Evolutionary conservation across 768 basidiomycete species (phyloP), one percentile per base, ranked within the genome.

Genomic region (Tylopilus vinaceipallidus): DNA sequence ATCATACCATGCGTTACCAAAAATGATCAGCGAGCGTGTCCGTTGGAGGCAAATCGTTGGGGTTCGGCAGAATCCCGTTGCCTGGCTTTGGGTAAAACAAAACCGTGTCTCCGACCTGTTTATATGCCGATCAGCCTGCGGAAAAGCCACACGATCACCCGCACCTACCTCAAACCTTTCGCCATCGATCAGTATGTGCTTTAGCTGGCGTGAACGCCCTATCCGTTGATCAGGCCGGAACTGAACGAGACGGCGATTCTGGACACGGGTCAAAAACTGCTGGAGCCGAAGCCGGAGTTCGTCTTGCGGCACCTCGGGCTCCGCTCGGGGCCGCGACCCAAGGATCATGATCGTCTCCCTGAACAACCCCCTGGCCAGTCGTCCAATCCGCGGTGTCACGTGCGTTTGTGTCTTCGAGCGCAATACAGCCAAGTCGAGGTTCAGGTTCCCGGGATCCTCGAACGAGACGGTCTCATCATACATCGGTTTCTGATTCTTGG

Each of bases 41-140:
- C 16, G 70, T 61, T 3, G 51, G 30, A 3, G 73, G 72, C 3
- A 77, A 59, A 16, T 75, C 66, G 1, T 67, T 51, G 0, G 64
- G 60, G 34, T 67, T 53, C 13, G 75, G 76, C 5, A 78, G 56
- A 6, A 57, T 50, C 36, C 66, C 65, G 2, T 62, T 26, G 9
- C 20, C 23, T 13, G 19, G 14, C 6, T 73, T 75, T 4, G 70
- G 70, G 16, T 76, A 76, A 16, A 83, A 68, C 5, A 88, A 48
- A 2, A 88, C 71, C 30, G 78, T 75, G 52, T 91, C 86, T 1
- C 85, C 86, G 33, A 80, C 59, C 87, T 90, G 49, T 8, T 40
- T 6, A 30, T 11, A n/a, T 17, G 50, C 22, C 4, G 30, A 56
- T 57, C 23, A 54, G 19, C 16, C 17, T 8, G 52, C 30, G 13